Evolutionary conservation across 306 rosid species (phyloP), one percentile per base, ranked within the genome.

Genomic region (Amphicarpaea edgeworthii): DNA sequence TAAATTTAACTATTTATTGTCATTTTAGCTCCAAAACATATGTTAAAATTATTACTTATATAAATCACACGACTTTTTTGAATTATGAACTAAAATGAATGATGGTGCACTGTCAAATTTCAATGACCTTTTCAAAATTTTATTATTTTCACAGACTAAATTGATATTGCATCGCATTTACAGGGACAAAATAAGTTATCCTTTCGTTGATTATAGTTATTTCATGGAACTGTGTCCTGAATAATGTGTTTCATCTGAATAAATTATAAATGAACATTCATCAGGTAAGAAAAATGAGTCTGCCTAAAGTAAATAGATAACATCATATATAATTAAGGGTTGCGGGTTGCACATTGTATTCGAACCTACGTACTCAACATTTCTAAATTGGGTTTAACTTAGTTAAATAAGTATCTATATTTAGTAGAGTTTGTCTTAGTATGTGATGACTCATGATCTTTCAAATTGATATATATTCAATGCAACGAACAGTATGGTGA

Each of bases 381-480:
- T 70, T 62, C 72, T 40, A 12, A 17, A 34, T 16, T 77, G 41
- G 30, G 76, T 58, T 66, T 73, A 66, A 74, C 49, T 80, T 68
- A 63, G 5, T 45, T 41, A 45, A 50, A 45, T 14, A 1, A 8
- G 26, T 19, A 32, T 19, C 50, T 62, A 66, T 42, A 76, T 75
- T 55, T 46, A 81, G 77, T 75, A 64, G 70, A 57, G 76, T 66
- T 72, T 66, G 67, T 68, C 76, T 54, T 34, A 65, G 79, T 77
- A 57, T 77, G 77, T 83, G 77, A n/a, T n/a, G n/a, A n/a, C n/a
- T n/a, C n/a, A n/a, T n/a, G n/a, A 64, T 68, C 19, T 83, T 67
- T 83, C 83, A 73, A 50, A 68, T 26, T 28, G 9, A 73, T 78
- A 83, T 73, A 73, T 78, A 83, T 73, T 78, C 24, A 83, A 78